Evolutionary conservation across 1,284 basidiomycete genomes (phyloP), one percentile per base, ranked within the genome.

Genomic region (Amylostereum areolatum): DNA sequence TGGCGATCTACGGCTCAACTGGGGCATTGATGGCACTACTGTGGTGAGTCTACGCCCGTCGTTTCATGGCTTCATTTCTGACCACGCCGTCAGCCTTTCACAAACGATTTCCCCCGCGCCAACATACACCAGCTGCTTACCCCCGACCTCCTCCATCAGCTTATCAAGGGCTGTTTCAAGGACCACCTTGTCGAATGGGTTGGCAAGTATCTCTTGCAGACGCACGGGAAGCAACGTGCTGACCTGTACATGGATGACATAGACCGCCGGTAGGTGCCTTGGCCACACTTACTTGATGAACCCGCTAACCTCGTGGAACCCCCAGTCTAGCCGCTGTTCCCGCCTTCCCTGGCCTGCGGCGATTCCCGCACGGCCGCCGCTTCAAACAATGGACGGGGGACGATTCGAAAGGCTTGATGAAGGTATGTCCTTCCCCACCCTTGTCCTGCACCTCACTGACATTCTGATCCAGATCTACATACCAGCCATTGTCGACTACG

Each of bases 181-280:
- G 68, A 70, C 49, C 68, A 70, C 48, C 54, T 71, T 2, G 60
- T 70, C 1, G 52, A 50, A 7, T 73, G 69, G 70, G 59, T 66
- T 0, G 47, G 4, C 32, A 27, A 0, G n/a, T n/a, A n/a, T n/a
- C n/a, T n/a, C n/a, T n/a, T n/a, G n/a, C n/a, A n/a, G n/a, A n/a
- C n/a, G n/a, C 48, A 66, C 46, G 35, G 47, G 0, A 48, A 50
- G 12, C 48, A 53, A 7, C 43, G 35, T 2, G 63, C 60, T 6
- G 11, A 51, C 4, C 39, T 50, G 32, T 64, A 62, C 7, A 47
- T 67, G 7, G 53, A 55, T 10, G 65, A 69, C 29, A 65, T 70
- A 44, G 69, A 70, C 49, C 57, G 51, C 24, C 49, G 63, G 58
- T 66, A 52, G n/a, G 52, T 52, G 1, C 28, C 9, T 12, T 24